These are phyloP conservation scores for Leishmania turanica DNA, from an alignment of 208 protist genomes.

Conservation along the genomic window DNA sequence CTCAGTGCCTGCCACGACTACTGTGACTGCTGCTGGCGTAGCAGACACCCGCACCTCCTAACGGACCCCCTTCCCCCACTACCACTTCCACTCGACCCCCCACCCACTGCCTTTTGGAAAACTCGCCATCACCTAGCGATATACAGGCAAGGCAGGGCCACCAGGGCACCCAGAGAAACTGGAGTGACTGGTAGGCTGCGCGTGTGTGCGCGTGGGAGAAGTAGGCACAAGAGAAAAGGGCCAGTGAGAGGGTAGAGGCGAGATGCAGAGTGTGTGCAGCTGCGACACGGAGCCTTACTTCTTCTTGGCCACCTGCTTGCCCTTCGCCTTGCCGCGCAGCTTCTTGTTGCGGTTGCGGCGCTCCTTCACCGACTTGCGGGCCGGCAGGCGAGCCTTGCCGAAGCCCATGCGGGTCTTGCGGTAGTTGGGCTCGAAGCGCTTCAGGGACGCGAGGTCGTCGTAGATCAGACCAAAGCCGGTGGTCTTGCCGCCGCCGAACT, in stretches of 20 bases:
- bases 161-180: not conserved
- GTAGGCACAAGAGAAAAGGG: not conserved
- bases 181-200: not conserved
- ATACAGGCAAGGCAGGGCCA: not conserved
- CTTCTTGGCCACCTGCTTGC: constrained; percentile 91
- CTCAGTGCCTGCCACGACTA: not conserved
- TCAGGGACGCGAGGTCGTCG: constrained; percentile 95
- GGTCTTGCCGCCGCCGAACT: constrained; percentile 99
- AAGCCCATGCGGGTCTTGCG: constrained; percentile 95
- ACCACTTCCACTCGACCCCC: not conserved
- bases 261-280: not conserved
- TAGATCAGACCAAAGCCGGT: constrained; percentile 99
- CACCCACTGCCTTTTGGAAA: not conserved
- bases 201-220: not conserved
- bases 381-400: constrained; percentile 83
- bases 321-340: constrained; percentile 97
- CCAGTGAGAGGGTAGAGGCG: not conserved
- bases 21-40: not conserved
- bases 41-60: not conserved
- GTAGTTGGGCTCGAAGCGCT: constrained; percentile 98
- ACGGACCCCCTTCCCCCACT: not conserved
- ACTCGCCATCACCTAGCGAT: not conserved
- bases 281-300: constrained; percentile 67
- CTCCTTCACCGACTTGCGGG: constrained; percentile 99
- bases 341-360: constrained; percentile 99